A percentile compares a stretch with the other conserved stretches of the same genome.
These are phyloP conservation scores for Boletus smithii DNA, from an alignment of 1,284 basidiomycete genomes.

Conservation along the genomic window DNA sequence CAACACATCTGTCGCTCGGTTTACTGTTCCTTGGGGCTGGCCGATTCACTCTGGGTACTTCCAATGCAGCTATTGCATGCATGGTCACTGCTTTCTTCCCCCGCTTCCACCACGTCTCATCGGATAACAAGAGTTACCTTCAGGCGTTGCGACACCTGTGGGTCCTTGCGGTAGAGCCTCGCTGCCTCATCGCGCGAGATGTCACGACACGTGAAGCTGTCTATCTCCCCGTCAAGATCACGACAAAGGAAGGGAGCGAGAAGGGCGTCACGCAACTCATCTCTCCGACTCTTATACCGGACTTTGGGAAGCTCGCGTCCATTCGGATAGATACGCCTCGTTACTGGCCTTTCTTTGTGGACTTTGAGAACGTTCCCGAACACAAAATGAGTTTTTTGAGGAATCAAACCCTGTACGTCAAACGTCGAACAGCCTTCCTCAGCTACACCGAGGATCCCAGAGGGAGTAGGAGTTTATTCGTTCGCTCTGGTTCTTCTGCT, in stretches of 20 bases:
- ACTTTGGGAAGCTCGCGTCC: slow-evolving; percentile 73
- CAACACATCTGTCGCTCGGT: slow-evolving; percentile 89
- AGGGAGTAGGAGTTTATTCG: slow-evolving; percentile 86
- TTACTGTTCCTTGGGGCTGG: slow-evolving; percentile 94
- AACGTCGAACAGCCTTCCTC: slow-evolving; percentile 87
- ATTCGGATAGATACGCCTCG: slow-evolving; percentile 88
- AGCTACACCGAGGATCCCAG: slow-evolving; percentile 92
- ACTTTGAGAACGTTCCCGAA: slow-evolving; percentile 63
- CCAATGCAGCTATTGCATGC: slow-evolving; percentile 86
- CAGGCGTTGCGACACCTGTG: slow-evolving; percentile 95
- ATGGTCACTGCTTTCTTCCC: slow-evolving; percentile 92
- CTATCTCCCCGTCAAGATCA: slow-evolving; percentile 87
- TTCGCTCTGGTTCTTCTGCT: slow-evolving; percentile 71
- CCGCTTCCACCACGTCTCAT: slow-evolving; percentile 72
- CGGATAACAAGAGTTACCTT: slow-evolving; percentile 88
- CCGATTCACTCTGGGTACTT: slow-evolving; percentile 88
- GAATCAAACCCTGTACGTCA: slow-evolving; percentile 85
- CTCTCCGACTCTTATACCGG: slow-evolving; percentile 88
- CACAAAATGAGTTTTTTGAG: slow-evolving; percentile 69
- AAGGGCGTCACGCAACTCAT: slow-evolving; percentile 72
- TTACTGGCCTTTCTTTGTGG: slow-evolving; percentile 90
- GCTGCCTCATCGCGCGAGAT: slow-evolving; percentile 88
- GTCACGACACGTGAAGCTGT: slow-evolving; percentile 88
- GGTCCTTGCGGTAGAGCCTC: slow-evolving; percentile 92
- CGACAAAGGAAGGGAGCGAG: slow-evolving; percentile 60